Conservation (phyloP, 2,329 filamentous ascomycete species). For the Colletotrichum siamense region DNA sequence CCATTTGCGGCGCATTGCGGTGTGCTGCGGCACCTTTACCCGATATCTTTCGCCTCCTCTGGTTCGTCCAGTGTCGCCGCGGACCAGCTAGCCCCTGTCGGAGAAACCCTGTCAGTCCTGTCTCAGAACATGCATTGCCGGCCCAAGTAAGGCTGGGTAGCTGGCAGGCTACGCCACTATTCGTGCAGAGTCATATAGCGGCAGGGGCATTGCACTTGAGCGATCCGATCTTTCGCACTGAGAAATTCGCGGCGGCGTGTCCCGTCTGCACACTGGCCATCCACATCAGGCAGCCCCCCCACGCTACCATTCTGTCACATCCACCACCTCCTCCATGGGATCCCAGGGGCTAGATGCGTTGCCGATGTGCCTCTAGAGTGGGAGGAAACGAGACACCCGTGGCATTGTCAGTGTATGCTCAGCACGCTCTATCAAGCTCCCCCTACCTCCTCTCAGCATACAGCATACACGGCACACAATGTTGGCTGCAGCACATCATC, state of each 20-base stretch:
- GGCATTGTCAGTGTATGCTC: not conserved
- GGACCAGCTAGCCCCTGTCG: not conserved
- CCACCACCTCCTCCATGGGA: not conserved
- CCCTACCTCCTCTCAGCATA: not conserved
- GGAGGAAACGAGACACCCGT: not conserved
- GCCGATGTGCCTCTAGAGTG: not conserved
- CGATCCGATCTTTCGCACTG: not conserved
- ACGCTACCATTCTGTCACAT: not conserved
- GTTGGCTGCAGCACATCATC: not conserved
- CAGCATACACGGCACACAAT: not conserved
- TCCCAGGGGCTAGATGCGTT: not conserved
- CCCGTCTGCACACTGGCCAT: not conserved
- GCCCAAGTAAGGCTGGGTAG: not conserved
- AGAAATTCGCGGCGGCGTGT: not conserved
- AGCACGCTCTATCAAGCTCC: not conserved
- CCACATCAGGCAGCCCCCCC: not conserved
- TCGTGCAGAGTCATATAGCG: not conserved
- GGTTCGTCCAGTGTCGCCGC: not conserved
- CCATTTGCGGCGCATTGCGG: not conserved
- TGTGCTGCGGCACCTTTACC: not conserved
- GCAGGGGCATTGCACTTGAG: not conserved
- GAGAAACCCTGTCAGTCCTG: not conserved
- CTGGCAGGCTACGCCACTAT: not conserved
- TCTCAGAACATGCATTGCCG: constrained; percentile 12
- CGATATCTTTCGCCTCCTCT: not conserved